Conservation (phyloP, 306 rosid genomes). For the Cucurbita maxima region DNA sequence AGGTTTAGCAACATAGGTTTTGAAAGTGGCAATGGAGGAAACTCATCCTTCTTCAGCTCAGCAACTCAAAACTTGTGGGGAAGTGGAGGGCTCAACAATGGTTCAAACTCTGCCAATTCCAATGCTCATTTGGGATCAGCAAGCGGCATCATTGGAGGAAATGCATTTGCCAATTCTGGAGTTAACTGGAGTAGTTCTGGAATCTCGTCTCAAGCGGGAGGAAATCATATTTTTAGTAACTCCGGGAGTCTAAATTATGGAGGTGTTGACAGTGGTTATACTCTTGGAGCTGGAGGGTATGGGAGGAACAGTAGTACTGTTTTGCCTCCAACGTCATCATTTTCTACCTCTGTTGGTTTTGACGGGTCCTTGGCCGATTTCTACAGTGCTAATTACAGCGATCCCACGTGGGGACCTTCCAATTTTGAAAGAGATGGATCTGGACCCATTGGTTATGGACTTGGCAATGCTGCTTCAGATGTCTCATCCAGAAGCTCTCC, state of each 20-base stretch:
- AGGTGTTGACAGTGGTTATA: constrained; percentile 48
- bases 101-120: constrained; percentile 48
- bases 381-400: constrained; percentile 49
- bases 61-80: constrained; percentile 81
- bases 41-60: constrained; percentile 65
- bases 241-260: constrained; percentile 57
- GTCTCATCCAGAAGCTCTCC: constrained; percentile 73
- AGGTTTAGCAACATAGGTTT: constrained; percentile 52
- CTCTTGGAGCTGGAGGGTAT: constrained; percentile 65
- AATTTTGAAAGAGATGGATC: constrained; percentile 69
- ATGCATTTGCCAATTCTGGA: constrained; percentile 55
- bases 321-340: constrained; percentile 41
- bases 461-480: constrained; percentile 60
- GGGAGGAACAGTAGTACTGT: constrained; percentile 55
- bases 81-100: constrained; percentile 56
- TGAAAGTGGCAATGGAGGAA: constrained; percentile 59
- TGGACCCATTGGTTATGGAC: constrained; percentile 75
- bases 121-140: constrained; percentile 57
- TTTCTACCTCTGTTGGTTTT: constrained; percentile 58
- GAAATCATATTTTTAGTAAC: constrained; percentile 41
- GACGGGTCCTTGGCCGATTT: constrained; percentile 67
- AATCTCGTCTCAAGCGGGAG: constrained; percentile 51
- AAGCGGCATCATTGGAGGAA: constrained; percentile 57
- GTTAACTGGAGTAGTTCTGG: constrained; percentile 64
- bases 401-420: constrained; percentile 80